Base-by-base conservation (phyloP, 1,284 basidiomycete genomes). In the Cystobasidium slooffiae region DNA sequence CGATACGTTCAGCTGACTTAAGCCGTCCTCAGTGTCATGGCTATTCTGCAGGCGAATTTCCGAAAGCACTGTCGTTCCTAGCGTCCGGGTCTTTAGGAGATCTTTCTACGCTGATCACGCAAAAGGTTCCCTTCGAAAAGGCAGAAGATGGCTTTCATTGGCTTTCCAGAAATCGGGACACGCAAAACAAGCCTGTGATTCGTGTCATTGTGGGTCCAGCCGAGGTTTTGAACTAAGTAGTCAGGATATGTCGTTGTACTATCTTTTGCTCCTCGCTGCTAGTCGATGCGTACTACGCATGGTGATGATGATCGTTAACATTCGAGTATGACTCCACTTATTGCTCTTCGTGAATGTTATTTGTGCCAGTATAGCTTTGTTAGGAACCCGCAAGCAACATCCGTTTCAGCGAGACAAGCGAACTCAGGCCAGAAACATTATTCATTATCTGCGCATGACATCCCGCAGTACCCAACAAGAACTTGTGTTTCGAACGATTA, bases 41-140 rank as follows among this genome's bases (percentile, higher is more conserved):
- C 49, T 64, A 62, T 31, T 31, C 31, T 31, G 69, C 69, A 8
- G 58, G 58, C 18, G 64, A 22, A 6, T 72, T 64, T 61, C 59
- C 61, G 3, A 20, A 47, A 10, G 69, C 69, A 20, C 37, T 72
- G 1, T 63, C 59, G 1, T 52, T 46, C 43, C 31, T 72, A 16
- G 69, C 59, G 9, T 62, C 69, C 6, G 69, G 69, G 37, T 18
- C 69, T 18, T 31, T 72, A 6, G 69, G 69, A 5, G 44, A 72
- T 37, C 20, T 72, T 9, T 10, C 14, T 8, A 39, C 31, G 18
- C 59, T 72, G n/a, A 16, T 72, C 8, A 64, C 69, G 8, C 61
- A 64, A 10, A 72, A 72, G 31, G 49, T 72, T 10, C 59, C 58
- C 8, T 72, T 72, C 49, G 61, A 41, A 6, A 43, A 37, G 31